Conservation (phyloP, 2,329 filamentous ascomycete genomes). For the Pleurostoma richardsiae region DNA sequence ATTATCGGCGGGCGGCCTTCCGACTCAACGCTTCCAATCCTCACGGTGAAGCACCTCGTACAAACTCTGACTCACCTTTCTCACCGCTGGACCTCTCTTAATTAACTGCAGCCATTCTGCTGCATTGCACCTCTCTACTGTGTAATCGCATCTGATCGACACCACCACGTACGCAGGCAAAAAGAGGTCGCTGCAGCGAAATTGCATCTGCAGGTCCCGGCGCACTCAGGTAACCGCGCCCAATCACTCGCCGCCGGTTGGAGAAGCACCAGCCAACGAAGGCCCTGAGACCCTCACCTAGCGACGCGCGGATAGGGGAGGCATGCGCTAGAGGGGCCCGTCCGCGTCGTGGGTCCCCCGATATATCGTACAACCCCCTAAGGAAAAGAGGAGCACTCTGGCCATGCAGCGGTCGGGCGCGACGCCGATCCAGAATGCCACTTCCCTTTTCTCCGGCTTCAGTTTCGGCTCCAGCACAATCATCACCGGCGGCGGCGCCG, state of each 20-base stretch:
- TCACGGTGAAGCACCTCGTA: too few species aligned
- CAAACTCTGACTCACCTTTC: too few species aligned
- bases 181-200: neutral
- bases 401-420: conserved; percentile 17
- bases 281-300: neutral
- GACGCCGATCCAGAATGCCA: conserved; percentile 15
- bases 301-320: neutral
- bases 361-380: too few species aligned
- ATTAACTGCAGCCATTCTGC: too few species aligned
- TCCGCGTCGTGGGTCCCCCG: too few species aligned
- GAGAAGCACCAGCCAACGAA: neutral
- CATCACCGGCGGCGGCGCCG: conserved; percentile 13
- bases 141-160: too few species aligned
- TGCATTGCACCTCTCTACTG: too few species aligned
- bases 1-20: too few species aligned
- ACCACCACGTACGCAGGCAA: too few species aligned
- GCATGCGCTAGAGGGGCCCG: neutral
- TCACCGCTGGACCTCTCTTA: too few species aligned
- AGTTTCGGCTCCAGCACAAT: conserved; percentile 13
- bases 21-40: too few species aligned
- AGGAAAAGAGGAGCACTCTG: neutral
- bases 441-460: conserved; percentile 18
- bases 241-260: too few species aligned
- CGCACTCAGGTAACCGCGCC: neutral
- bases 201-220: neutral